A percentile compares a stretch with the other conserved stretches of the same genome.
Conservation (phyloP, 1,284 basidiomycete genomes). For the Hortiboletus rubellus region DNA sequence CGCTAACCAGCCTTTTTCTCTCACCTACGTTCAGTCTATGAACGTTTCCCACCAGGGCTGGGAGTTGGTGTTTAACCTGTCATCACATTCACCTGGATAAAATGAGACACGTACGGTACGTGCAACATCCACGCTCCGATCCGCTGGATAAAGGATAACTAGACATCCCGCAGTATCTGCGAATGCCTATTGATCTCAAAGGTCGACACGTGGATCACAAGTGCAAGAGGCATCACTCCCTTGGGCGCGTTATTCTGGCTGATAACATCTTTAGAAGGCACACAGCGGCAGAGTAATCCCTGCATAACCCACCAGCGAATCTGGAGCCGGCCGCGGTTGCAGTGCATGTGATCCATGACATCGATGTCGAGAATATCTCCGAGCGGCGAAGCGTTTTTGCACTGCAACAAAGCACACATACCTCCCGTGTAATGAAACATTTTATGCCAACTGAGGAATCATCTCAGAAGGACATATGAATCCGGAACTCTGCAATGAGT, state of each 20-base stretch:
- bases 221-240: background rate
- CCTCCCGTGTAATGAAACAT: background rate
- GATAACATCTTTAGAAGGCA: background rate
- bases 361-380: background rate
- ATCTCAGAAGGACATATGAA: background rate
- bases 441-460: background rate
- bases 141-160: background rate
- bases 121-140: background rate
- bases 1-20: slow-evolving; percentile 12
- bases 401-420: background rate
- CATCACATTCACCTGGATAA: background rate
- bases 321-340: background rate
- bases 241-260: background rate
- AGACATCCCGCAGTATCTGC: background rate
- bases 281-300: background rate
- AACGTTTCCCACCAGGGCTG: background rate
- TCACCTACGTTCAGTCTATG: slow-evolving; percentile 2
- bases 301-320: background rate
- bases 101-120: background rate
- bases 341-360: background rate
- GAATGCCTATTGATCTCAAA: background rate
- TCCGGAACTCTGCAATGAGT: background rate
- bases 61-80: background rate
- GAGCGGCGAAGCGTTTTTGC: background rate
- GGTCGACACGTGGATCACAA: background rate